Base-by-base conservation (phyloP, 495 filamentous ascomycete species). In the Penicillium paxilli region DNA sequence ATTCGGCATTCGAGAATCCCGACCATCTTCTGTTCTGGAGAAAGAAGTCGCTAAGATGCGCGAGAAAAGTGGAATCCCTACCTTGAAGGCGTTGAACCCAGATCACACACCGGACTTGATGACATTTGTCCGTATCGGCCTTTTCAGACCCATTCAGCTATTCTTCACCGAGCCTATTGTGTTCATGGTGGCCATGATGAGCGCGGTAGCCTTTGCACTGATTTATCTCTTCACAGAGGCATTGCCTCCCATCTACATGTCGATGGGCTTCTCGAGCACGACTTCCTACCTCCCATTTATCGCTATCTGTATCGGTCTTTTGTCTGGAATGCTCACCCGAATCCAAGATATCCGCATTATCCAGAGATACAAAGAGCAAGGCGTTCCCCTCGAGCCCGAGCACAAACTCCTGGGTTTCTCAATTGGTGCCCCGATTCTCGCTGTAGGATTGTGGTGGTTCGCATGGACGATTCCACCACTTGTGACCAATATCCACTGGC, bases 171-270 rank as follows among this genome's bases (percentile, higher is more conserved):
- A 80, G 47, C 75, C 76, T 0, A 73, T 80, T 30, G 77, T 63
- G 4, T 73, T 66, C 45, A 37, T 70, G n/a, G 66, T 72, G 8
- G 54, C 73, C 0, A 40, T 58, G 19, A 66, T 71, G 59, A 63
- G 52, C 21, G 70, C 73, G 17, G 55, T 69, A 9, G 69, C 69
- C 10, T 71, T 65, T 35, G 71, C 56, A 0, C 48, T 77, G 25
- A 65, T 78, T 12, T 80, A 78, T 35, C 67, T 78, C 21, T 77
- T 79, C 56, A 75, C 77, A 1, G 76, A 80, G 57, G 68, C 71
- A 1, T 44, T 79, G 0, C 59, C 64, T 0, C 58, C 22, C 2
- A 64, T 80, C 2, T 82, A 76, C 52, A 26, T 58, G 5, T 45
- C 59, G 1, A 69, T 73, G 46, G 72, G 69, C 1, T 70, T 77